Conservation (phyloP, 805 yeast genomes). For the Hemisphaericaspora nanyangensis region DNA sequence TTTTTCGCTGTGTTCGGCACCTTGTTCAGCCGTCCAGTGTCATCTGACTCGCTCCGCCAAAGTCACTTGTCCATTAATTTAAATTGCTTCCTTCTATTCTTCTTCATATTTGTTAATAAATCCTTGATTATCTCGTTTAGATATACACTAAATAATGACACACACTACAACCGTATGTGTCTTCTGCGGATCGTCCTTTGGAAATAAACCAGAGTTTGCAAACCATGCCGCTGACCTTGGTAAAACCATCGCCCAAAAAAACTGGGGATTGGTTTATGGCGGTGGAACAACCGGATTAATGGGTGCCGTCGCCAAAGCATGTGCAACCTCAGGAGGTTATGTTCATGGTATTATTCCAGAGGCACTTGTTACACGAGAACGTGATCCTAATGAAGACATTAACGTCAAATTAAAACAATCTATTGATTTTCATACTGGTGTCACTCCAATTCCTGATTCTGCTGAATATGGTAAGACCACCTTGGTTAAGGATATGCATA, state of each 20-base stretch:
- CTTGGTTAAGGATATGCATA: slow-evolving; percentile 84
- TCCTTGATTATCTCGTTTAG: no score
- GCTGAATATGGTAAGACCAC: slow-evolving; percentile 71
- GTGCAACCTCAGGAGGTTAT: slow-evolving; percentile 54
- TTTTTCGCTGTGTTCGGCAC: no score
- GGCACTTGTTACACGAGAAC: slow-evolving; percentile 71
- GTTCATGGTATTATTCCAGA: slow-evolving; percentile 88
- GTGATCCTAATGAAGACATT: slow-evolving; percentile 40
- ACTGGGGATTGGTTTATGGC: slow-evolving; percentile 81
- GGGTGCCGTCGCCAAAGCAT: slow-evolving; percentile 71
- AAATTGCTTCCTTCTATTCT: no score
- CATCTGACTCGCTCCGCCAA: no score
- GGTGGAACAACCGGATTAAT: slow-evolving; percentile 86
- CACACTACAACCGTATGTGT: slow-evolving; percentile 62
- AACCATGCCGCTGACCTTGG: slow-evolving; percentile 61
- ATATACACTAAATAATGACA: no score
- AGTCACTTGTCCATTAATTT: no score
- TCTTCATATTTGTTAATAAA: no score
- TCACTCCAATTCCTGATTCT: slow-evolving; percentile 60
- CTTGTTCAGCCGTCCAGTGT: no score
- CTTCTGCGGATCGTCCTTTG: slow-evolving; percentile 82
- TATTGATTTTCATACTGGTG: slow-evolving; percentile 62
- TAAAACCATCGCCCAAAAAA: slow-evolving; percentile 46
- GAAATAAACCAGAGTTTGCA: slow-evolving; percentile 48
- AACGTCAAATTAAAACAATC: slow-evolving; percentile 48